A percentile compares a stretch with the other conserved stretches of the same genome.
These are phyloP conservation scores for Colletotrichum sp. DNA, from an alignment of 2,329 filamentous ascomycete species.

Conservation along the genomic window DNA sequence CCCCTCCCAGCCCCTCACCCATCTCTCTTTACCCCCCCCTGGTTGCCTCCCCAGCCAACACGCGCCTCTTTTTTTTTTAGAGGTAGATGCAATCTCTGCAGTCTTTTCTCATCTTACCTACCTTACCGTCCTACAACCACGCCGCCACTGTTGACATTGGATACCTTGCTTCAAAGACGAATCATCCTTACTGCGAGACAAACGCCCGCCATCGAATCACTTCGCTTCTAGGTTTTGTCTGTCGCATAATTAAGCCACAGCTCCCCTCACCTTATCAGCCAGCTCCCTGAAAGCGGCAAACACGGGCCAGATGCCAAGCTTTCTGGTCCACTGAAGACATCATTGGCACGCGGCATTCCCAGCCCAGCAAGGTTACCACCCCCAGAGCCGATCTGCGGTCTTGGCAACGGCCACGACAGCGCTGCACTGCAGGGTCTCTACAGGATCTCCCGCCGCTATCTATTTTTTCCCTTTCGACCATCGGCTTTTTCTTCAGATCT, in stretches of 20 bases:
- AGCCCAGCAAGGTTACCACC: constrained; percentile 1
- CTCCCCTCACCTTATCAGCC: neutral
- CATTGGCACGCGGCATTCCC: constrained; percentile 4
- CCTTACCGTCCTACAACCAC: neutral
- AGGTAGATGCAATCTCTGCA: neutral
- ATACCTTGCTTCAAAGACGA: neutral
- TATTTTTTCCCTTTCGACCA: neutral
- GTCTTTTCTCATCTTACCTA: neutral
- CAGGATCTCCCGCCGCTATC: constrained; percentile 2
- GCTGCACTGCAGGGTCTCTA: constrained; percentile 13
- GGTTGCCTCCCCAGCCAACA: neutral
- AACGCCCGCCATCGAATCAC: neutral
- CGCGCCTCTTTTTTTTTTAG: neutral
- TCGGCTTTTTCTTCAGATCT: neutral
- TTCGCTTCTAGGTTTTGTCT: neutral
- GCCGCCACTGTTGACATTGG: neutral
- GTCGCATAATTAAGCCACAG: neutral
- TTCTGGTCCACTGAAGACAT: neutral
- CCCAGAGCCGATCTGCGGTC: constrained; percentile 10
- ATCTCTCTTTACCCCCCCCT: neutral
- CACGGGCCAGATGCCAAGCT: constrained; percentile 1
- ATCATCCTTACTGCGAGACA: neutral
- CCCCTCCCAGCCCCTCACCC: neutral
- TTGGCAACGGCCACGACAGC: constrained; percentile 15
- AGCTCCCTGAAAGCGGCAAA: neutral